Base-by-base conservation (phyloP, 345 rosid genomes). In the Rhizophora apiculata region DNA sequence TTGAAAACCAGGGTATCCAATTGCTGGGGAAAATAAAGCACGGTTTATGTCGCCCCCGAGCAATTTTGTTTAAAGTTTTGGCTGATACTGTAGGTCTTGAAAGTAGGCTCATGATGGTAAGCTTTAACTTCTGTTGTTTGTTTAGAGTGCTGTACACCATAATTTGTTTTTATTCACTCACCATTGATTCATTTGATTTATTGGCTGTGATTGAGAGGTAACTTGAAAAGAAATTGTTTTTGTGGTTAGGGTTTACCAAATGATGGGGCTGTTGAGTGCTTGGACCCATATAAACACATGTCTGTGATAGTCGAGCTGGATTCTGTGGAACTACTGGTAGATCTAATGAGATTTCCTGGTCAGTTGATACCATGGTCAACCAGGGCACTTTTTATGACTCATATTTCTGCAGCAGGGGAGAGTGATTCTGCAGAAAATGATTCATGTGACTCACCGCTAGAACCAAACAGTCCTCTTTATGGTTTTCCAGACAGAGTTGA, bases 341-440 rank as follows among this genome's bases (percentile, higher is more conserved):
- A 95, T 81, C 96, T 95, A n/a, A 87, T 95, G 97, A 88, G 96
- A 57, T 87, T 85, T 87, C 99, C 99, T 2, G 99, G 99, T 71
- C 90, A 89, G 82, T 80, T 96, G 68, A 96, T 92, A 70, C 98
- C 97, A 5, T 69, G 81, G 57, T 85, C 97, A 61, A 88, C 96
- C 46, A 91, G 83, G 69, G 98, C 96, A 37, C 89, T 91, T 52
- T 82, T 83, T 76, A 88, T 89, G 96, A 85, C 92, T 78, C 98
- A 94, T 81, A 80, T 87, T 53, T 86, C 96, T 70, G 88, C 93
- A n/a, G 93, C 95, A 68, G 98, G 91, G 85, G 98, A 94, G 86
- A 94, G 97, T 82, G 98, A 94, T 80, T 94, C 95, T 70, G 97
- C 97, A 60, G 98, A 92, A 81, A 92, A 95, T 82, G 99, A 95